phyloP scores from a whole-genome alignment of 495 filamentous ascomycete genomes.

The Penicillium cataractarum region DNA sequence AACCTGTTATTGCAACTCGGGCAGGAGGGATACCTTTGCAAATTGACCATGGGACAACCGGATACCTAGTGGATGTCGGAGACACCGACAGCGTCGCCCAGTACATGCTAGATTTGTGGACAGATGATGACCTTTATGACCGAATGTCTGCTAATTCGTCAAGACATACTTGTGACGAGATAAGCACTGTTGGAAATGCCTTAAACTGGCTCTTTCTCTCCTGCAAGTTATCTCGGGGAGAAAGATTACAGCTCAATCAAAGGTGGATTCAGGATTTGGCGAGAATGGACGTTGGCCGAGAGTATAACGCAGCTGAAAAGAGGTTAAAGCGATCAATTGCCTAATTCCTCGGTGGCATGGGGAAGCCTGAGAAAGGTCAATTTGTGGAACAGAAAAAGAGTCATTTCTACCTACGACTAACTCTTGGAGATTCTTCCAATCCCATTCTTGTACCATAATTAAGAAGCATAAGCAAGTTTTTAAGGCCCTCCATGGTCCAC shows the following conservation, averaged over 20 bases:
- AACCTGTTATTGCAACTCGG: slow-evolving; percentile 4
- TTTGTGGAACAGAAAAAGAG: too few relatives aligned
- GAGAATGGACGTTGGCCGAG: too few relatives aligned
- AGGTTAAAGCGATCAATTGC: too few relatives aligned
- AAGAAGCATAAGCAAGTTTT: too few relatives aligned
- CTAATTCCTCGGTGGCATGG: too few relatives aligned
- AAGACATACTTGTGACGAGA: neutral
- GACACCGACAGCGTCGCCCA: neutral
- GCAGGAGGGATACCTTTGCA: slow-evolving; percentile 3
- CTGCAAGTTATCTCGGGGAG: neutral
- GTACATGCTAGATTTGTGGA: neutral
- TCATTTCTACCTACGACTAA: too few relatives aligned
- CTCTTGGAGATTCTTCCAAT: too few relatives aligned
- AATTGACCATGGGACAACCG: neutral
- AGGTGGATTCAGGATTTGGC: slow-evolving; percentile 4
- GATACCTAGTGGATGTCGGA: neutral
- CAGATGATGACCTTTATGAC: neutral
- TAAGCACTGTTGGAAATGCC: neutral
- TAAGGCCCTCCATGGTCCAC: too few relatives aligned
- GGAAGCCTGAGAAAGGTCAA: too few relatives aligned
- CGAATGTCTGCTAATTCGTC: neutral
- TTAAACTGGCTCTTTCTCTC: neutral
- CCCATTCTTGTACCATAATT: too few relatives aligned
- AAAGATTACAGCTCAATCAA: neutral
- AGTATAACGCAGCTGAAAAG: too few relatives aligned